Base-by-base conservation (phyloP, 2,329 filamentous ascomycete genomes). In the Colletotrichum sp. region DNA sequence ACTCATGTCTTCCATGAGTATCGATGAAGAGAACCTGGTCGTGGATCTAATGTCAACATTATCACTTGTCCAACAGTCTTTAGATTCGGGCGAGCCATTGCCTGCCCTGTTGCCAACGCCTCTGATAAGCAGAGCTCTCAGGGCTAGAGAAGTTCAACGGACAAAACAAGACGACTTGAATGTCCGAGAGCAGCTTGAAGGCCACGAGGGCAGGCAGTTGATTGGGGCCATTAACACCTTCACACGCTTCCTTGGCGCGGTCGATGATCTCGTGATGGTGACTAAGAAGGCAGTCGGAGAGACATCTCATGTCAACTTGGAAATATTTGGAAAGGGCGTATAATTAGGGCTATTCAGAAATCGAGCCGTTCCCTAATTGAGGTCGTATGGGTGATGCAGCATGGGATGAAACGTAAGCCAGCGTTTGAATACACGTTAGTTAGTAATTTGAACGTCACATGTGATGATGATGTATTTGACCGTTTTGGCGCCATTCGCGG, bases 381-480 rank as follows among this genome's bases (percentile, higher is more conserved):
- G 36, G 16, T n/a, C 36, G 10, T 44, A 44, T 44, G 5, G 16
- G 36, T 44, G 36, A 44, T 9, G 16, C 36, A 3, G 16, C 2
- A 9, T 18, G 36, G 2, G 1, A 44, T 18, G 36, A 44, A 44
- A 44, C 36, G 36, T n/a, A 10, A 44, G 36, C 36, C 36, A 44
- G 36, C 36, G 2, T 44, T 44, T 44, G 16, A 44, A 44, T 44
- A 10, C 16, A 44, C 16, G 16, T 44, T 18, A 44, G 36, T 44
- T 44, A 44, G 8, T 44, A n/a, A n/a, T 8, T n/a, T 44, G 16
- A n/a, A n/a, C 36, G 10, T 44, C 10, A 3, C 8, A 18, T 44
- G 8, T 44, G 36, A 10, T 44, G 16, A 4, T 3, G 8, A 44
- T 44, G 16, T 10, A 6, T n/a, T 9, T 6, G 0, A 0, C n/a